These are phyloP conservation scores for Marasmius oreades DNA, from an alignment of 1,284 basidiomycete genomes.

Conservation along the genomic window DNA sequence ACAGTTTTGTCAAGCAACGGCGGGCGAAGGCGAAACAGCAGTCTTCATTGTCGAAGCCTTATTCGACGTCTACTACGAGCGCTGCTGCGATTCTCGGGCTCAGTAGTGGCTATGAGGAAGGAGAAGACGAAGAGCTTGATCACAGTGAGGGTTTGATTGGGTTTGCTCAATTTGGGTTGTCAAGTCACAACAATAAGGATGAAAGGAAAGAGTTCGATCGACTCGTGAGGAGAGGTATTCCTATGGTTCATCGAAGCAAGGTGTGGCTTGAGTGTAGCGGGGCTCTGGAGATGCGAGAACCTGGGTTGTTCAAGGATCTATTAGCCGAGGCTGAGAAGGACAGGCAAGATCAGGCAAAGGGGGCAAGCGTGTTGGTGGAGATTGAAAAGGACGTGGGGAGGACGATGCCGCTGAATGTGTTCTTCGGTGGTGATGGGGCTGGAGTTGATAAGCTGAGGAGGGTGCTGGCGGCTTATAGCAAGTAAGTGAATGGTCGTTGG, in stretches of 20 bases:
- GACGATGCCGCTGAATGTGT: conserved; percentile 95
- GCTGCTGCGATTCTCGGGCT: conserved; percentile 64
- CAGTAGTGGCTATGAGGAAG: conserved; percentile 38
- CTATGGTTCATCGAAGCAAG: conserved; percentile 84
- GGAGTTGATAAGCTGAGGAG: conserved; percentile 91
- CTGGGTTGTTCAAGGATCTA: conserved; percentile 87
- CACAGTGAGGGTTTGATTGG: conserved; percentile 82
- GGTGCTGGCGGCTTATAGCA: conserved; percentile 88
- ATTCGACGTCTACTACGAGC: conserved; percentile 31
- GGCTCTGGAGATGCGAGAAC: conserved; percentile 87
- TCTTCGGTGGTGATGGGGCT: conserved; percentile 93
- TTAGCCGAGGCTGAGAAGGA: conserved; percentile 51
- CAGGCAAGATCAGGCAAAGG: conserved; percentile 20
- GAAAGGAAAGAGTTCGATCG: conserved; percentile 79
- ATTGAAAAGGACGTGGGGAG: conserved; percentile 95
- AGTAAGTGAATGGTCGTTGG: conserved; percentile 45
- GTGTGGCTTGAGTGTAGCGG: conserved; percentile 93
- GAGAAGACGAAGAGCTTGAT: conserved; percentile 65
- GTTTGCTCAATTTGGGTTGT: conserved; percentile 81
- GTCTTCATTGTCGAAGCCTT: conserved; percentile 23
- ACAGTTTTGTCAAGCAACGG: conserved; percentile 76
- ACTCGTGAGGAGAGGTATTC: conserved; percentile 83
- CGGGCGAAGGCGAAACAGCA: conserved; percentile 37
- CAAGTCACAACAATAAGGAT: conserved; percentile 56
- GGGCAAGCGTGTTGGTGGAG: conserved; percentile 64